A percentile compares a stretch with the other conserved stretches of the same genome.
Evolutionary conservation across 2,329 filamentous ascomycete genomes (phyloP).

Genomic region (Neofusicoccum kwambonambiense): DNA sequence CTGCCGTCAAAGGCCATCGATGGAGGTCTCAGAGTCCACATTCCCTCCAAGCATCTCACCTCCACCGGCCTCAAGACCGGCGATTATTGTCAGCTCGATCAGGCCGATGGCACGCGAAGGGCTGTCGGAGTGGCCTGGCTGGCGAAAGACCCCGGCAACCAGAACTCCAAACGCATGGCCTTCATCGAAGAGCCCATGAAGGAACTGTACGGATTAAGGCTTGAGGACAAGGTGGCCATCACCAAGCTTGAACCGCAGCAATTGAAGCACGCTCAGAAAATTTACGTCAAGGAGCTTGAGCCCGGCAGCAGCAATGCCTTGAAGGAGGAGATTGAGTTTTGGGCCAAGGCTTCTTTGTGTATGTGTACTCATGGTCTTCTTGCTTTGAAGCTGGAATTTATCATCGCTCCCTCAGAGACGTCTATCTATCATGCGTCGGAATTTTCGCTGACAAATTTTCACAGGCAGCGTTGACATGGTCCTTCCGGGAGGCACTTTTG

Average conservation of each 20-base stretch:
- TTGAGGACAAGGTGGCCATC: slow-evolving; percentile 68
- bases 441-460: not conserved
- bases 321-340: slow-evolving; percentile 29
- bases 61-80: slow-evolving; percentile 57
- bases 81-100: slow-evolving; percentile 56
- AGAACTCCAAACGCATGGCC: slow-evolving; percentile 35
- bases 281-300: slow-evolving; percentile 27
- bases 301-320: slow-evolving; percentile 22
- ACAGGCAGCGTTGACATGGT: slow-evolving; percentile 65
- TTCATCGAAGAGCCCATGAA: slow-evolving; percentile 73
- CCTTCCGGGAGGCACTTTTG: slow-evolving; percentile 68
- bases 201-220: slow-evolving; percentile 68
- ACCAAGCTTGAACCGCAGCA: slow-evolving; percentile 46
- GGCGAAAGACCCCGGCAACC: slow-evolving; percentile 46
- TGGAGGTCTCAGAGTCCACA: slow-evolving; percentile 59
- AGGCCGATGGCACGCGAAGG: slow-evolving; percentile 35
- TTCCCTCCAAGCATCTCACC: slow-evolving; percentile 57
- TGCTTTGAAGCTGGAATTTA: not conserved
- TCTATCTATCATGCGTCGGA: not conserved
- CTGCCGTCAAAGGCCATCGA: slow-evolving; percentile 50
- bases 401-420: not conserved
- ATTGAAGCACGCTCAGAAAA: slow-evolving; percentile 31
- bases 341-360: slow-evolving; percentile 34
- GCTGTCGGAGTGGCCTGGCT: slow-evolving; percentile 64
- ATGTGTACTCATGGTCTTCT: slow-evolving; percentile 14